Percentiles rank a stretch among this genome's conserved stretches.
Evolutionary conservation across 2,329 filamentous ascomycete species (phyloP).

Genomic region (Domatiomyces globalis): DNA sequence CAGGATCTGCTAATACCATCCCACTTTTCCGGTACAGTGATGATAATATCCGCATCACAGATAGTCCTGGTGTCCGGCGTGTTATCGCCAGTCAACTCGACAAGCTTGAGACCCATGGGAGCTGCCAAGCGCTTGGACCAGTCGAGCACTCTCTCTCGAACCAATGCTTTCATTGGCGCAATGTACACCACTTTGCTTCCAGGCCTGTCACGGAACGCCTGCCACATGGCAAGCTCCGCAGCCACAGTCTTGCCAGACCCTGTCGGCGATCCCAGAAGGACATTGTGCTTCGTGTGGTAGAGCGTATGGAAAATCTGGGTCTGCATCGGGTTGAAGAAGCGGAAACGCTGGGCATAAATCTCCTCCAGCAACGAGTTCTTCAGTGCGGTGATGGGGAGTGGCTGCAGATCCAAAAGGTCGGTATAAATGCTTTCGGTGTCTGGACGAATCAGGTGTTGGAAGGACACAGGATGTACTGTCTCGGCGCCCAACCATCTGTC

Average conservation of each 20-base stretch:
- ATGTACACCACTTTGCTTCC: slow-evolving; percentile 98
- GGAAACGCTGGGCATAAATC: slow-evolving; percentile 75
- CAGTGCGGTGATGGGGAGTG: slow-evolving; percentile 69
- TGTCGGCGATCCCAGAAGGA: slow-evolving; percentile 86
- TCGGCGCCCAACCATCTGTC: slow-evolving; percentile 95
- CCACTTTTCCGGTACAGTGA: slow-evolving; percentile 99
- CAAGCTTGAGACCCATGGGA: slow-evolving; percentile 75
- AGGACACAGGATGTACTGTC: slow-evolving; percentile 87
- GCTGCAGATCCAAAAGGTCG: slow-evolving; percentile 80
- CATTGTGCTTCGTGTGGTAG: slow-evolving; percentile 83
- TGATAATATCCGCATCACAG: slow-evolving; percentile 89
- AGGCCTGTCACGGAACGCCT: slow-evolving; percentile 87
- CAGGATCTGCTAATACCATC: slow-evolving; percentile 98
- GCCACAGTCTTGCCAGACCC: slow-evolving; percentile 97
- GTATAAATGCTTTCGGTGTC: slow-evolving; percentile 98
- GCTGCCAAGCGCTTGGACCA: slow-evolving; percentile 72
- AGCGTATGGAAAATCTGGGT: slow-evolving; percentile 96
- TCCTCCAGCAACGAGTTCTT: slow-evolving; percentile 80
- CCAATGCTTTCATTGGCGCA: slow-evolving; percentile 96
- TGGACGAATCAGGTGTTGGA: slow-evolving; percentile 91
- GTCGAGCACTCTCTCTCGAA: slow-evolving; percentile 89
- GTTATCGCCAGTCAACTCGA: slow-evolving; percentile 94
- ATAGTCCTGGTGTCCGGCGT: slow-evolving; percentile 95
- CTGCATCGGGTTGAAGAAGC: slow-evolving; percentile 99
- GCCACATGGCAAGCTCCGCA: slow-evolving; percentile 97